Conservation (phyloP, 768 basidiomycete species). For the Auriscalpium vulgare region DNA sequence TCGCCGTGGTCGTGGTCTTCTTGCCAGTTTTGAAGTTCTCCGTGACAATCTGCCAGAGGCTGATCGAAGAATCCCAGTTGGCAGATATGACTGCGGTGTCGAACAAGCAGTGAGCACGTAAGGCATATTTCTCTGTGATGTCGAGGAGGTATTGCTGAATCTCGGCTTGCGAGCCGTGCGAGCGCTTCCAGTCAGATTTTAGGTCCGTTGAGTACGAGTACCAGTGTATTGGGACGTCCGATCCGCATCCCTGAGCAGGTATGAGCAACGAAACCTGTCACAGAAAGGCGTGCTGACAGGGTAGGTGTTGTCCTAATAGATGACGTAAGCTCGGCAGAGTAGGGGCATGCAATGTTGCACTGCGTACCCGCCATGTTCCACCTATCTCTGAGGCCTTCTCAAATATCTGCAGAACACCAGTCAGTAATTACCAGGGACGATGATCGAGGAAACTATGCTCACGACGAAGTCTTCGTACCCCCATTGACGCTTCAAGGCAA, state of each 20-base stretch:
- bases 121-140: not conserved
- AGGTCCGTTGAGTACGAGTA: not conserved
- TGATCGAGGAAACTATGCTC: not conserved
- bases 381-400: not conserved
- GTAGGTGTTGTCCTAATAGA: constrained; percentile 1
- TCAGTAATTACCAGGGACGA: not conserved
- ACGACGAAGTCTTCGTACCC: not conserved
- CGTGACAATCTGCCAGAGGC: not conserved
- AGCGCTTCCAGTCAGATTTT: not conserved
- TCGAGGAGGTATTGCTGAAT: not conserved
- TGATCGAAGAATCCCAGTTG: not conserved
- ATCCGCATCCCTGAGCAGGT: not conserved
- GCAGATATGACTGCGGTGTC: not conserved
- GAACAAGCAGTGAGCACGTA: not conserved
- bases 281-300: not conserved
- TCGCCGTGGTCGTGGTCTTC: not conserved
- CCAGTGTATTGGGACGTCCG: not conserved
- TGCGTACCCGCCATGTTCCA: not conserved
- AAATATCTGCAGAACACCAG: not conserved
- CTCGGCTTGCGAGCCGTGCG: not conserved
- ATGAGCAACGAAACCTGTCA: not conserved
- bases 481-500: not conserved
- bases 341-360: not conserved
- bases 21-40: not conserved
- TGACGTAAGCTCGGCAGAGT: too few relatives aligned